A percentile compares a stretch with the other conserved stretches of the same genome.
phyloP scores from a whole-genome alignment of 2,329 filamentous ascomycete species.

The Dactylellina drechsleri region DNA sequence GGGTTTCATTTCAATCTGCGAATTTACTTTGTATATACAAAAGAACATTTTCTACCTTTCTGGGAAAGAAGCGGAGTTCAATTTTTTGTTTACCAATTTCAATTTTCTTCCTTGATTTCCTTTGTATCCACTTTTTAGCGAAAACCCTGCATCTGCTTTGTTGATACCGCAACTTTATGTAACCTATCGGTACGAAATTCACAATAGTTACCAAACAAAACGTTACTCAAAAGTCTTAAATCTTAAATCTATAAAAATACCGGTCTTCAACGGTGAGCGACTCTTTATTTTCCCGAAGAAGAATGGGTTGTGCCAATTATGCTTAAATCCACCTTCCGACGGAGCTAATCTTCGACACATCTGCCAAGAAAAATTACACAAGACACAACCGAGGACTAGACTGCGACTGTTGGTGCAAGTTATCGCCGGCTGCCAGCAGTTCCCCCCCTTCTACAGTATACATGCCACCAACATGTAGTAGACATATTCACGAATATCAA shows the following conservation, averaged over 20 bases:
- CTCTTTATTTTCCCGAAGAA: constrained; percentile 20
- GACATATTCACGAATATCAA: neutral
- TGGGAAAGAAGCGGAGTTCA: constrained; percentile 49
- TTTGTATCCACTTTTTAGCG: constrained; percentile 41
- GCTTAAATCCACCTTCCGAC: constrained; percentile 44
- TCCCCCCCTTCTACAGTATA: constrained; percentile 4
- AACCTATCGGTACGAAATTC: constrained; percentile 26
- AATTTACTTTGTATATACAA: constrained; percentile 44
- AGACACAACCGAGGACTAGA: constrained; percentile 10
- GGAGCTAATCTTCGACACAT: constrained; percentile 43
- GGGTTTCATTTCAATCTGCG: constrained; percentile 17
- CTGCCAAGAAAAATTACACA: constrained; percentile 11
- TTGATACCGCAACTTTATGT: constrained; percentile 23
- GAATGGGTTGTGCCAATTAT: constrained; percentile 14
- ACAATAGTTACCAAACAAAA: constrained; percentile 17
- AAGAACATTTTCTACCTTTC: constrained; percentile 40
- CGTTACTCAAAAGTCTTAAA: constrained; percentile 6
- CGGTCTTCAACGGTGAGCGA: constrained; percentile 20
- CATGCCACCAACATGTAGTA: neutral
- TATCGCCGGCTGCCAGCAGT: constrained; percentile 15
- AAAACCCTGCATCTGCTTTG: constrained; percentile 28
- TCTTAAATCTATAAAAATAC: constrained; percentile 25
- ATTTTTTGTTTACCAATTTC: constrained; percentile 25
- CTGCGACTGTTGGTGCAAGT: constrained; percentile 14
- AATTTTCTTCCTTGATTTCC: neutral